Evolutionary conservation across 169 alveolate genomes (phyloP), one percentile per base, ranked within the genome.

Genomic region (Plasmodium malariae): DNA sequence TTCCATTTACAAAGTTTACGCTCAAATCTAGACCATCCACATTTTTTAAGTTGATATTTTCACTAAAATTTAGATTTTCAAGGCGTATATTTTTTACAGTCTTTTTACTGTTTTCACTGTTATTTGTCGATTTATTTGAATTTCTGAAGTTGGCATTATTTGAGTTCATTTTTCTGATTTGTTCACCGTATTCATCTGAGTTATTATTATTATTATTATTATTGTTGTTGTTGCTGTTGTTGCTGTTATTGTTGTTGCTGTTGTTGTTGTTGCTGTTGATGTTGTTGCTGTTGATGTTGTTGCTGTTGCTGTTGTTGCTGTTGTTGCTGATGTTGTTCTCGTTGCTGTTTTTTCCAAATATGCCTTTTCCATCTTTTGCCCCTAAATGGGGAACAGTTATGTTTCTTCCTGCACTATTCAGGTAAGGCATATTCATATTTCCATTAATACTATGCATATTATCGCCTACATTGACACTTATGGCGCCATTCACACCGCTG

Each of bases 11-110:
- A 83, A 83, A 83, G 34, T 68, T 51, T 14, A 28, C 9, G 30
- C 91, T 83, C 36, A 83, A 26, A 51, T 83, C 85, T 3, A 83
- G 43, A 7, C 83, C 91, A 83, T 83, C 91, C 0, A 83, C 48
- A 40, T 67, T 68, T 51, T 65, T 83, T 30, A 83, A 67, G 51
- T 83, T 28, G 3, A 83, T 17, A 30, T 19, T 54, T 36, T 83
- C 91, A 40, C 19, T 83, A 83, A 83, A 83, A 9, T 34, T 83
- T 11, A 83, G 9, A 21, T 67, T 71, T 43, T 83, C 91, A 30
- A 83, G 30, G 30, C 60, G 36, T 1, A 67, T 14, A 36, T 83
- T 83, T 67, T 83, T 83, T 54, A 83, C 37, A 26, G 51, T 78
- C 12, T 11, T 30, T 24, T 51, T 43, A 3, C 62, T 62, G 49